Percentiles rank a stretch among this genome's conserved stretches.
These are phyloP conservation scores for Leccinum obscurum DNA, from an alignment of 768 basidiomycete genomes.

Conservation along the genomic window DNA sequence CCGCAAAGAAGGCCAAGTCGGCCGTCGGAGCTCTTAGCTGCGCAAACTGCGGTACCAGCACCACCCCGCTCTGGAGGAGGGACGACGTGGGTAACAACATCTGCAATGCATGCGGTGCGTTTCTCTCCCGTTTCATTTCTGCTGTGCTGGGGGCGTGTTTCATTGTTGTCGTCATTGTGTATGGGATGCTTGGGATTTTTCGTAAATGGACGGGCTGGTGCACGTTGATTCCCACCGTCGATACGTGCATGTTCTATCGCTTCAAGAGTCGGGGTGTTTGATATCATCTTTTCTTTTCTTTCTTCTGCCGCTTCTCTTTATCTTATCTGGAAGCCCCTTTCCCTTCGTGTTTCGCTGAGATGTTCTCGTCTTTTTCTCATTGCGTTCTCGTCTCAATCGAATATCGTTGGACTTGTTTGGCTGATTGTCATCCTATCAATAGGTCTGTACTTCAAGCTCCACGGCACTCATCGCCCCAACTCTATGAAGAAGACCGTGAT, in stretches of 20 bases:
- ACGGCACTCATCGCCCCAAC: conserved; percentile 94
- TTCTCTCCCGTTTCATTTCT: conserved; percentile 29
- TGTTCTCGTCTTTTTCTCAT: not conserved
- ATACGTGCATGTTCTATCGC: conserved; percentile 18
- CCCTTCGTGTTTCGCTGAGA: conserved; percentile 13
- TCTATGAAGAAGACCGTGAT: conserved; percentile 99
- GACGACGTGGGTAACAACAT: conserved; percentile 92
- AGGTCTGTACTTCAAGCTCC: conserved; percentile 98
- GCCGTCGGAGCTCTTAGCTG: conserved; percentile 78
- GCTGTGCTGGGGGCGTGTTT: conserved; percentile 25
- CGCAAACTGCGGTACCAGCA: conserved; percentile 86
- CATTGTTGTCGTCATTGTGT: conserved; percentile 17
- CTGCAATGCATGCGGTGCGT: conserved; percentile 91
- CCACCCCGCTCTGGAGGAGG: conserved; percentile 87
- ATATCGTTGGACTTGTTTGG: not conserved
- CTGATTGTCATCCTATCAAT: conserved; percentile 23
- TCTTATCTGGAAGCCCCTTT: conserved; percentile 25
- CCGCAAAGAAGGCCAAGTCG: conserved; percentile 35
- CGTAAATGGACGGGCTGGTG: conserved; percentile 21
- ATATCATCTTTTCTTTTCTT: conserved; percentile 24
- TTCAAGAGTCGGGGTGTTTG: conserved; percentile 17
- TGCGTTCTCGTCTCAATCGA: not conserved
- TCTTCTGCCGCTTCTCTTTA: conserved; percentile 15
- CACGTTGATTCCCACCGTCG: conserved; percentile 26
- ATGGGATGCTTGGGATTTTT: conserved; percentile 11